A percentile compares a stretch with the other conserved stretches of the same genome.
These are phyloP conservation scores for Colletotrichum chrysophilum DNA, from an alignment of 2,329 filamentous ascomycete species.

Conservation along the genomic window DNA sequence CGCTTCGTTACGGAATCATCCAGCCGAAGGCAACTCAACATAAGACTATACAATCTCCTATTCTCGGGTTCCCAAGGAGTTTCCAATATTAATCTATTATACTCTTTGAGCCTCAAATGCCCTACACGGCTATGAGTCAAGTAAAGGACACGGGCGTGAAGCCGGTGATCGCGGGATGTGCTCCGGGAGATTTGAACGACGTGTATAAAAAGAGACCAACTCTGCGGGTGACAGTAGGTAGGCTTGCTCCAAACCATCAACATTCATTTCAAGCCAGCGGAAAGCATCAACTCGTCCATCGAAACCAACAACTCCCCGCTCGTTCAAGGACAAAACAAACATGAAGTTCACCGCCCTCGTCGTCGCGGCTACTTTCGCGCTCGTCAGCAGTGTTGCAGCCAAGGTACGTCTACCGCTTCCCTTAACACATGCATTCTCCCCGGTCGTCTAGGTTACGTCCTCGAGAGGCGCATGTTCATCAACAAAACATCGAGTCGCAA, in stretches of 20 bases:
- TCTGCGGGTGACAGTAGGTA: no score
- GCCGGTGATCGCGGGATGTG: neutral
- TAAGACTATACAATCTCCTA: neutral
- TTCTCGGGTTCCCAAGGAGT: neutral
- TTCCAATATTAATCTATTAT: neutral
- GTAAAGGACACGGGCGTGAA: fast-evolving
- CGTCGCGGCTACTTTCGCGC: neutral
- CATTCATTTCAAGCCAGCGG: fast-evolving
- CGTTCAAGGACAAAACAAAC: neutral
- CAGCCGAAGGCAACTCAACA: neutral
- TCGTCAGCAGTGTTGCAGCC: neutral
- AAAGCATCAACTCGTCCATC: neutral
- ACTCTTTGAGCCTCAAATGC: neutral
- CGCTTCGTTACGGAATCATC: no score
- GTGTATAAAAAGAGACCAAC: fast-evolving
- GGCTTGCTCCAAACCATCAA: fast-evolving
- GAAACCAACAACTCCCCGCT: neutral
- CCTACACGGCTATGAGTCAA: neutral
- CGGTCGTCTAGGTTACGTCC: fast-evolving
- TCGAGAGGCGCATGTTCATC: neutral
- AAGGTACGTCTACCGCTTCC: neutral
- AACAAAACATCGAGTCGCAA: neutral
- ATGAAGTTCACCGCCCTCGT: neutral
- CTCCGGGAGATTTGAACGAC: no score
- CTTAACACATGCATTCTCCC: no score